These are phyloP conservation scores for Cyclostephanos tholiformis DNA, from an alignment of 108 stramenopile genomes.

Conservation along the genomic window DNA sequence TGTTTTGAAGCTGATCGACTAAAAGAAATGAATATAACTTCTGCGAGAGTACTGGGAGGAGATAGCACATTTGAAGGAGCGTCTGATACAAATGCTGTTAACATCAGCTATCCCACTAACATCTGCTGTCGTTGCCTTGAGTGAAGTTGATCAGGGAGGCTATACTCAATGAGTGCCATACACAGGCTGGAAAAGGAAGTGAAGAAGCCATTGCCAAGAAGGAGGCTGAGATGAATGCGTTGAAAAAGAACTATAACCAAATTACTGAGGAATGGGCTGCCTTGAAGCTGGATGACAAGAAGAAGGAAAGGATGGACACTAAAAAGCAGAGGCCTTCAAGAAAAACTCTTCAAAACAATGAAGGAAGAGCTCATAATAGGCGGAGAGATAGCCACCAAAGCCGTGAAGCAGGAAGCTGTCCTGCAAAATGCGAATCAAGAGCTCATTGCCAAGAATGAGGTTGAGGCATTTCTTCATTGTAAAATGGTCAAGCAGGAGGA, in stretches of 20 bases:
- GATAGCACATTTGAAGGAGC: slow-evolving; percentile 50
- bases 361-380: slow-evolving; percentile 85
- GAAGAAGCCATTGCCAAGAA: slow-evolving; percentile 46
- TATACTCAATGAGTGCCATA: slow-evolving; percentile 23
- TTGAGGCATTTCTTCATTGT: slow-evolving; percentile 69
- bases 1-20: too few species aligned
- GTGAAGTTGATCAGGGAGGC: slow-evolving; percentile 12
- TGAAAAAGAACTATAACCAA: slow-evolving; percentile 52
- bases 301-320: slow-evolving; percentile 58
- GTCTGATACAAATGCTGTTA: slow-evolving; percentile 33
- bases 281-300: slow-evolving; percentile 75
- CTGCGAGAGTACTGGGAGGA: slow-evolving; percentile 88
- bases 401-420: slow-evolving; percentile 84
- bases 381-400: slow-evolving; percentile 85
- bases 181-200: slow-evolving; percentile 37
- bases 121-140: background rate
- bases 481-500: slow-evolving; percentile 64
- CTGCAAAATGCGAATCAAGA: slow-evolving; percentile 81
- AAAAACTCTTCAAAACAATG: slow-evolving; percentile 81
- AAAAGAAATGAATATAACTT: too few species aligned
- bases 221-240: slow-evolving; percentile 46
- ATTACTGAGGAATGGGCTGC: slow-evolving; percentile 71
- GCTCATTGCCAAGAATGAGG: slow-evolving; percentile 63
- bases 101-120: background rate
- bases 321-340: slow-evolving; percentile 70